Conservation (phyloP, 202 grass and related monocot species). For the Carex arenaria region DNA sequence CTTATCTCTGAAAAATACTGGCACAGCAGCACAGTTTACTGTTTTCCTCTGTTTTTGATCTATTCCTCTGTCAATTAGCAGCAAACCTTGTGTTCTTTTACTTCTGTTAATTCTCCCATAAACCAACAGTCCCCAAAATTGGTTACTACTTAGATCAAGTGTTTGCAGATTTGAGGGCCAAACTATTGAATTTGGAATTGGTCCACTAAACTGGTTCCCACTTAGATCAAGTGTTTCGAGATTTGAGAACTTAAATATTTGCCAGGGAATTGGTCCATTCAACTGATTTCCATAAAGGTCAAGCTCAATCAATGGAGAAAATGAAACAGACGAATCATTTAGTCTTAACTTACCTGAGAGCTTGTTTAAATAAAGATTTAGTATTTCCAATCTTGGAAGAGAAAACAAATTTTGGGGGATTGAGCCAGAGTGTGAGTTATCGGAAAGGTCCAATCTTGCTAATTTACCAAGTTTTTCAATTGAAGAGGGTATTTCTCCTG, state of each 20-base stretch:
- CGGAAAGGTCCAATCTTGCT: slow-evolving; percentile 6
- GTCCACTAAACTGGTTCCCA: too few species aligned
- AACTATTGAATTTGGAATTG: too few species aligned
- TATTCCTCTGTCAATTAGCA: too few species aligned
- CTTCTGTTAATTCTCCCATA: too few species aligned
- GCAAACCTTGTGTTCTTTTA: too few species aligned
- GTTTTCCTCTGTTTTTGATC: too few species aligned
- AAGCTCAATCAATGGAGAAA: slow-evolving; percentile 8
- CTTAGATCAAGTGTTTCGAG: too few species aligned
- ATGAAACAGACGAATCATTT: slow-evolving; percentile 12
- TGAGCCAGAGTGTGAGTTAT: slow-evolving; percentile 36
- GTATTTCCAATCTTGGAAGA: slow-evolving; percentile 23
- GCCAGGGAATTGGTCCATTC: slow-evolving; percentile 24
- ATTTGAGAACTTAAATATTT: slow-evolving; percentile 10
- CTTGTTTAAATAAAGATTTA: slow-evolving; percentile 22
- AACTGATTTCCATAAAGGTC: slow-evolving; percentile 36
- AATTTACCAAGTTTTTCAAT: slow-evolving; percentile 15
- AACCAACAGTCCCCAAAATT: too few species aligned
- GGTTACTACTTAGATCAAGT: too few species aligned
- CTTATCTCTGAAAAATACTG: too few species aligned
- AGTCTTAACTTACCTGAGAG: not conserved
- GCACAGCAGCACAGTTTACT: too few species aligned
- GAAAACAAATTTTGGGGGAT: slow-evolving; percentile 33
- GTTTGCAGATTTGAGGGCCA: too few species aligned
- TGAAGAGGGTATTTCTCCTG: slow-evolving; percentile 23